Base-by-base conservation (phyloP, 225 moss, liverwort and hornwort genomes). In the Polytrichum formosum region DNA sequence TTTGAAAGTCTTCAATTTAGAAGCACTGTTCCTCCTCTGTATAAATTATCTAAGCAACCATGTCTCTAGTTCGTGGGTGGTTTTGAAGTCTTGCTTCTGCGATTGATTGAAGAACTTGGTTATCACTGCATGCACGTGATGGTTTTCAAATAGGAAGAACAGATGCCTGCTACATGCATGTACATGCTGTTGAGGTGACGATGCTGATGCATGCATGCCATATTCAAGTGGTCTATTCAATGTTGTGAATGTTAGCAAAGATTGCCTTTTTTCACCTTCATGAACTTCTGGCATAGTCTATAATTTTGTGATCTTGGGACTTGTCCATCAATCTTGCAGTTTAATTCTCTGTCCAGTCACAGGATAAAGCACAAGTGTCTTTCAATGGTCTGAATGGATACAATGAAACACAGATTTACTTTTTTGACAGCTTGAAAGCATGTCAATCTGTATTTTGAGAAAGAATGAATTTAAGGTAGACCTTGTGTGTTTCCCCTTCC, bases 201-300 rank as follows among this genome's bases (percentile, higher is more conserved):
- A 46, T 67, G 8, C 77, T 77, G 74, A 70, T 27, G 77, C 62
- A 71, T 59, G 70, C 58, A 37, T 59, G 6, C 59, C 7, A 9
- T n/a, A 22, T 21, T 23, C 21, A 59, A 59, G n/a, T 22, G 13
- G 46, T 16, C 16, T 46, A 13, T 9, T 35, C 35, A 9, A 35
- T 35, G 35, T 9, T 35, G 35, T 46, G 46, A 46, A 46, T 46
- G 46, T 46, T 16, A 13, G 46, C 21, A 20, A 23, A 20, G 6
- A 22, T 23, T 59, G 58, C 59, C 21, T n/a, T n/a, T 20, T 59
- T n/a, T n/a, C 6, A 6, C 4, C 59, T 59, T 59, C 16, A 59
- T 4, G 6, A 59, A 2, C 9, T 59, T 59, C 59, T 59, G 59
- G 59, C 23, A 20, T 59, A 2, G 59, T 59, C 21, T 23, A n/a